phyloP scores from a whole-genome alignment of 1,284 basidiomycete species.

The Heterobasidion parviporum region DNA sequence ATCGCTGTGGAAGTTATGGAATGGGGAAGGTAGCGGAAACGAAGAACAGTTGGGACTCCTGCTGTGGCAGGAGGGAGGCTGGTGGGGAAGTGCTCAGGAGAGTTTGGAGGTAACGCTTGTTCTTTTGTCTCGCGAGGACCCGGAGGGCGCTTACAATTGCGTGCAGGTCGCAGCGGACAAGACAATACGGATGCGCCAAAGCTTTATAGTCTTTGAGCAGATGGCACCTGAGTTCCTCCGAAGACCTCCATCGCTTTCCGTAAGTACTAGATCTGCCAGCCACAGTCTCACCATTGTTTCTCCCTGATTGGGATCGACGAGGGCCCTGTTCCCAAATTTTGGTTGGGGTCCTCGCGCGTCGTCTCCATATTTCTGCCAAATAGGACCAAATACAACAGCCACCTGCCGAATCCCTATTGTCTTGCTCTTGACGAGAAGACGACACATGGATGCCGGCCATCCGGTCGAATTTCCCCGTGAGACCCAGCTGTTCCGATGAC shows the following conservation, averaged over 20 bases:
- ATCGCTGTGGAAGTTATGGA: conserved; percentile 7
- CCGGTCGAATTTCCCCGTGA: conserved; percentile 4
- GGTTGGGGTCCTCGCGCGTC: conserved; percentile 6
- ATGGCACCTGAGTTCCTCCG: conserved; percentile 27
- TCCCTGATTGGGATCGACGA: conserved; percentile 27
- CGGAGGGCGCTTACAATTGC: conserved; percentile 40
- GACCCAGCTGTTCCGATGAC: conserved; percentile 4
- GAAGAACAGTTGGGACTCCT: conserved; percentile 7
- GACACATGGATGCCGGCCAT: conserved; percentile 2
- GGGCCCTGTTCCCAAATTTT: conserved; percentile 31
- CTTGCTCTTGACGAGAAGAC: conserved; percentile 16
- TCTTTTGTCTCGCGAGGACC: conserved; percentile 13
- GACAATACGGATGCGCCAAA: conserved; percentile 37
- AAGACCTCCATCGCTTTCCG: conserved; percentile 28
- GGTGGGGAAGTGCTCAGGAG: conserved; percentile 8
- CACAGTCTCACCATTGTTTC: conserved; percentile 27
- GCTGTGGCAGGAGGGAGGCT: conserved; percentile 13
- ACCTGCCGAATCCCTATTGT: conserved; percentile 35
- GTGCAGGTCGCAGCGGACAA: conserved; percentile 46
- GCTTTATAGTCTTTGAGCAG: conserved; percentile 45
- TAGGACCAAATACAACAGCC: conserved; percentile 18
- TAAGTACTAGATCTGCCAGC: conserved; percentile 27
- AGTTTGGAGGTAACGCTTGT: background rate
- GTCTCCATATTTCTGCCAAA: conserved; percentile 36
- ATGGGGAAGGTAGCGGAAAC: conserved; percentile 12